Base-by-base conservation (phyloP, 352 stramenopile species). In the Globisporangium alternatum region DNA sequence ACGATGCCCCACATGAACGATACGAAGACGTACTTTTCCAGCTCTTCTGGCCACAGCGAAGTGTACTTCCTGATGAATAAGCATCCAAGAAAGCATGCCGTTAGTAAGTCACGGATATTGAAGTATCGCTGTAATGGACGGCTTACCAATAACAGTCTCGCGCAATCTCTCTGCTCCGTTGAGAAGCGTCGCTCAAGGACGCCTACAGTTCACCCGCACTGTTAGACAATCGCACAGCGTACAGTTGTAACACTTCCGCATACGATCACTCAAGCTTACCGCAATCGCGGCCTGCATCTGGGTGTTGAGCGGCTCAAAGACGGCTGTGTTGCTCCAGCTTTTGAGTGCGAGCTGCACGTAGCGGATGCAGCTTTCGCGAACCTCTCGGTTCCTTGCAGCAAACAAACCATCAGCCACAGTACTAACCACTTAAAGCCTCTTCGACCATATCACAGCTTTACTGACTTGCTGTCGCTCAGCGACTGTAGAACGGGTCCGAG, bases 91-190 rank as follows among this genome's bases (percentile, higher is more conserved):
- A 10, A 3, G 10, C 12, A 37, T 22, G 10, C n/a, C 3, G 6
- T 53, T 56, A 66, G 51, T 17, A 28, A 28, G 25, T 28, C 25
- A 28, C 25, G 25, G 25, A 28, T 28, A 28, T 28, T 28, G 25
- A 28, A 28, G 17, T 19, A 5, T 56, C 9, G 8, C 7, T 22
- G 5, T 28, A 12, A 3, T 2, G 41, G 35, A 25, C 3, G 0
- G 4, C 43, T 10, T 15, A 90, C 81, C 81, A 89, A 43, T 90
- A 90, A 52, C 81, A 88, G 31, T 86, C 69, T 44, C 81, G 69
- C 2, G 77, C 77, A 13, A 71, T 77, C 57, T 88, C 77, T 63
- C 81, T 67, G 44, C 73, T 74, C 72, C 84, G 86, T 17, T 78
- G 74, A 5, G 77, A 90, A 17, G 81, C 75, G 45, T 87, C 80